These are phyloP conservation scores for Lactifluus subvellereus DNA, from an alignment of 768 basidiomycete genomes.

Conservation along the genomic window DNA sequence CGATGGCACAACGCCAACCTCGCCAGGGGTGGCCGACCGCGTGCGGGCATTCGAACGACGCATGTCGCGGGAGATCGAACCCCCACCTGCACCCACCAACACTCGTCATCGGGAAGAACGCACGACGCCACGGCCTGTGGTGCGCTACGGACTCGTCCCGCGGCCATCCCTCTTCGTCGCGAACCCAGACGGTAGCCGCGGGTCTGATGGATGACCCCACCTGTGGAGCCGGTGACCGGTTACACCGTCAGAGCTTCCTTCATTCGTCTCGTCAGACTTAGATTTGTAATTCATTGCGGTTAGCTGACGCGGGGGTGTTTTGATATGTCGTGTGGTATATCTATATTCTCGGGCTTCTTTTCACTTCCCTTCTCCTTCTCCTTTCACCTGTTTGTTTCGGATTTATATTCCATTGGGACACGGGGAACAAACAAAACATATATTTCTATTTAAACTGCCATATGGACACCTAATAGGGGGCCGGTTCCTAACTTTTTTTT, in stretches of 20 bases:
- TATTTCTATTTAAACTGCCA: no score
- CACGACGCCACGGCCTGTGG: slow-evolving; percentile 29
- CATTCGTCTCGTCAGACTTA: no score
- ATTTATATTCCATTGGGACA: no score
- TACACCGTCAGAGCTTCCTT: neutral
- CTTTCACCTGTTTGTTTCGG: no score
- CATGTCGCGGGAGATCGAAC: slow-evolving; percentile 42
- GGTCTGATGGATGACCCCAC: slow-evolving; percentile 23
- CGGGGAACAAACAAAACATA: no score
- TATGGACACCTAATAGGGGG: no score
- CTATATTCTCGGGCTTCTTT: neutral
- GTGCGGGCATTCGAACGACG: slow-evolving; percentile 55
- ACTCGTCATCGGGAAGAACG: slow-evolving; percentile 39
- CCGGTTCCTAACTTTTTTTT: no score
- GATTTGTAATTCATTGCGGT: no score
- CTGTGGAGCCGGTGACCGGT: slow-evolving; percentile 2
- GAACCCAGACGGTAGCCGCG: slow-evolving; percentile 49
- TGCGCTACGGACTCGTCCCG: slow-evolving; percentile 63
- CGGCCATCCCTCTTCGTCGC: slow-evolving; percentile 63
- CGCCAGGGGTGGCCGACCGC: slow-evolving; percentile 41
- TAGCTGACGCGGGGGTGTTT: no score
- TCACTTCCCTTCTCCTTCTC: neutral
- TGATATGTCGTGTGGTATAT: no score
- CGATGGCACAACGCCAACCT: neutral
- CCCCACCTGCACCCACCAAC: slow-evolving; percentile 38